phyloP scores from a whole-genome alignment of 768 basidiomycete species.

The Psilocybe sp. region DNA sequence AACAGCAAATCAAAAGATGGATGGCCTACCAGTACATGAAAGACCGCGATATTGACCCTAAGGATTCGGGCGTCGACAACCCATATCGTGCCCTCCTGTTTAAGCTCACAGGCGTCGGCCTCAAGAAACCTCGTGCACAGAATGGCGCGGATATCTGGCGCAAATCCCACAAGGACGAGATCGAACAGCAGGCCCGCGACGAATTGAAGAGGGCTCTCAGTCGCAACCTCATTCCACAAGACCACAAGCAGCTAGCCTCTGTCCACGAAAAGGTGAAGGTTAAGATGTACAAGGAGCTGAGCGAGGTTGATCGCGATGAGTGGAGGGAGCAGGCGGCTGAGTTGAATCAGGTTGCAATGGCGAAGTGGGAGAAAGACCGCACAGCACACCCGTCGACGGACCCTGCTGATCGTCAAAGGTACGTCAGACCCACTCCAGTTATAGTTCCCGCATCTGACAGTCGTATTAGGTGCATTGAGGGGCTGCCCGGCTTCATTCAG shows the following conservation, averaged over 20 bases:
- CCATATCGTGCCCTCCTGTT: conserved; percentile 1
- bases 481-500: neutral
- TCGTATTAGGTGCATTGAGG: conserved; percentile 8
- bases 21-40: conserved; percentile 12
- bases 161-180: neutral
- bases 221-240: no score
- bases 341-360: neutral
- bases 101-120: neutral
- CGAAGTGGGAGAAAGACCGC: neutral
- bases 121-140: conserved; percentile 1
- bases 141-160: conserved; percentile 7
- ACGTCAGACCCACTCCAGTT: neutral
- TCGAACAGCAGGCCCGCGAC: no score
- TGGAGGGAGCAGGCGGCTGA: conserved; percentile 1
- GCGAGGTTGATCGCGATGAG: neutral
- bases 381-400: neutral
- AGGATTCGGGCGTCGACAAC: conserved; percentile 3
- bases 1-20: conserved; percentile 17
- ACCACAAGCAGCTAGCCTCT: neutral
- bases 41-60: conserved; percentile 1
- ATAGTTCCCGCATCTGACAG: neutral
- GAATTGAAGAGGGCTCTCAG: neutral
- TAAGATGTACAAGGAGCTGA: neutral
- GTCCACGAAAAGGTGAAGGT: conserved; percentile 2
- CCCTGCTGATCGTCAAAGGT: conserved; percentile 8